These are phyloP conservation scores for Oryza punctata DNA, from an alignment of 176 grass and related monocot genomes.

Conservation along the genomic window DNA sequence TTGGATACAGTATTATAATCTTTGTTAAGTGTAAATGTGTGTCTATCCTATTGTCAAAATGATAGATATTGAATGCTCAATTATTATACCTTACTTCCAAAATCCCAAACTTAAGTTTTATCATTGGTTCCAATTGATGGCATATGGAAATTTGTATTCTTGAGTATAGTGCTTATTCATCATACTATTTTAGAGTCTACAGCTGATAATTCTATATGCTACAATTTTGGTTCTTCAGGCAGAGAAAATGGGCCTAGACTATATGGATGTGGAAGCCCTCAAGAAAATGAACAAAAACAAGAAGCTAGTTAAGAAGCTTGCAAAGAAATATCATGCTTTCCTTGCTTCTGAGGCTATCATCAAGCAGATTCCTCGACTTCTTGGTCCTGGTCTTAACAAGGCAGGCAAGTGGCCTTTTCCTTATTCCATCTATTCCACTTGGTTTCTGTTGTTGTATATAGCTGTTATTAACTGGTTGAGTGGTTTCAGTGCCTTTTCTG, in stretches of 20 bases:
- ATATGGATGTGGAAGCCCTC: constrained; percentile 86
- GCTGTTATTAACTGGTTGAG: too few relatives aligned
- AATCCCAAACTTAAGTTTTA: neutral
- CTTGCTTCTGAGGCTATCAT: constrained; percentile 90
- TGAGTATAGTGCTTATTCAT: neutral
- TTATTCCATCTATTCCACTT: neutral
- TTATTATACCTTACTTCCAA: neutral
- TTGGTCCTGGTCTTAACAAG: constrained; percentile 96
- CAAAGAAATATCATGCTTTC: constrained; percentile 94
- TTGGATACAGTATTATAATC: neutral
- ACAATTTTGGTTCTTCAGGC: constrained; percentile 43
- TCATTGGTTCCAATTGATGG: neutral
- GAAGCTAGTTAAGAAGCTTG: constrained; percentile 92
- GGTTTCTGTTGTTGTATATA: neutral
- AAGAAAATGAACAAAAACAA: constrained; percentile 99
- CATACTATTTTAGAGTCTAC: neutral
- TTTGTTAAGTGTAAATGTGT: neutral
- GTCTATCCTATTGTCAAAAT: neutral
- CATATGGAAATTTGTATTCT: neutral
- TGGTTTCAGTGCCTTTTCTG: too few relatives aligned
- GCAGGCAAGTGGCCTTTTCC: constrained; percentile 48
- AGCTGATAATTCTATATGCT: neutral
- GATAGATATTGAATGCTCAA: neutral
- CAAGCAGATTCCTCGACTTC: constrained; percentile 91
- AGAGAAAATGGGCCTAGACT: constrained; percentile 68